A percentile compares a stretch with the other conserved stretches of the same genome.
These are phyloP conservation scores for Mucor piriformis DNA, from an alignment of 371 early-diverging fungal species.

Conservation along the genomic window DNA sequence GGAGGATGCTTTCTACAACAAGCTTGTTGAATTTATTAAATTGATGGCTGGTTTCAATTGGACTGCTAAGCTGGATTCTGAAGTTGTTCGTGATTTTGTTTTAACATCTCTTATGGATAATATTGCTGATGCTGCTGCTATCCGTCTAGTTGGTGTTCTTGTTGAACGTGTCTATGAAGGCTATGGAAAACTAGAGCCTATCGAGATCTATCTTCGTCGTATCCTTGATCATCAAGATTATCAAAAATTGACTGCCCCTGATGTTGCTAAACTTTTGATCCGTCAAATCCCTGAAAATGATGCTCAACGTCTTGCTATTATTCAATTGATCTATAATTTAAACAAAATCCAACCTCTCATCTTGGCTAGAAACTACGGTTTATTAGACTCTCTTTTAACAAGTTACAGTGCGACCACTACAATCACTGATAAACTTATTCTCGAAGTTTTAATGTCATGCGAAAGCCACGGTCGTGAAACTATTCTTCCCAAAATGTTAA, in stretches of 20 bases:
- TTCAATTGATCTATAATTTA: constrained; percentile 50
- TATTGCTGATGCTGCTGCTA: constrained; percentile 37
- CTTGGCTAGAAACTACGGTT: constrained; percentile 47
- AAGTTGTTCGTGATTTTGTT: constrained; percentile 49
- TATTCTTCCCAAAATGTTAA: constrained; percentile 50
- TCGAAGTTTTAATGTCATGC: constrained; percentile 50
- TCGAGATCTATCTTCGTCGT: constrained; percentile 48
- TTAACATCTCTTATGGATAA: constrained; percentile 48
- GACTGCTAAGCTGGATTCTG: constrained; percentile 26
- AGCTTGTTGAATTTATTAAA: constrained; percentile 8
- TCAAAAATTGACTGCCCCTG: constrained; percentile 33
- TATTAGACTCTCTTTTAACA: constrained; percentile 54
- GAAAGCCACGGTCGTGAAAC: constrained; percentile 53
- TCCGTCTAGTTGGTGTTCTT: constrained; percentile 35
- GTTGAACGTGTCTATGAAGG: constrained; percentile 33
- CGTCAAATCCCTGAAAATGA: constrained; percentile 14
- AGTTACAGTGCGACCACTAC: constrained; percentile 63
- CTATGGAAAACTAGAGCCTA: constrained; percentile 37
- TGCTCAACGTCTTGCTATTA: constrained; percentile 49
- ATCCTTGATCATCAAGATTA: constrained; percentile 44
- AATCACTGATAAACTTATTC: constrained; percentile 50
- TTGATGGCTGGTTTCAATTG: constrained; percentile 11
- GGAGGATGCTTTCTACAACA: constrained; percentile 28
- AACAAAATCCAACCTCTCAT: constrained; percentile 48
- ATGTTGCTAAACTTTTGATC: constrained; percentile 10